Evolutionary conservation across 2,329 filamentous ascomycete genomes (phyloP), one percentile per base, ranked within the genome.

Genomic region (Thermomyces lanuginosus): DNA sequence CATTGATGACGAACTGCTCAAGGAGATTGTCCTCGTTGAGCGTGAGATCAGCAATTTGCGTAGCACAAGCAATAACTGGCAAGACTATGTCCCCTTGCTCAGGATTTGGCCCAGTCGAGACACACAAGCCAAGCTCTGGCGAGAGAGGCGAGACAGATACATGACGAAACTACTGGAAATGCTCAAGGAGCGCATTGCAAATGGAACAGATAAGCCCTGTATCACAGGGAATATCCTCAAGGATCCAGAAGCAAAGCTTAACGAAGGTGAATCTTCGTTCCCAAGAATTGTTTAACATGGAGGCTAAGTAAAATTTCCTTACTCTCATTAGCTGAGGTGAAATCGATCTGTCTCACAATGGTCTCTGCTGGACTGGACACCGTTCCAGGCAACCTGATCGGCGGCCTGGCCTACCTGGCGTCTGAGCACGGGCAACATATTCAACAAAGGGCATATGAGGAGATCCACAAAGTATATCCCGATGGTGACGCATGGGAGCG

Each of bases 351-450:
- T 45, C 53, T 89, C 13, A 82, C 77, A 13, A 83, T 86, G 69
- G 75, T 86, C 0, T 78, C 74, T 1, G 80, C 77, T 0, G 80
- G 80, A 10, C 66, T 86, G 9, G 80, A 89, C 45, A 89, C 80
- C 0, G 74, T 89, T 1, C 76, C 80, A 0, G 76, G 72, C 7
- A 84, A 83, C 35, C 54, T 86, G 6, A 74, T 82, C 41, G 81
- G 82, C 75, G 73, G 74, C 8, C 69, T 86, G 22, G 80, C 76
- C 2, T 80, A 78, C 39, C 64, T 89, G 2, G 67, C 75, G n/a
- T 72, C 69, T 0, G 51, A 63, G 0, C 58, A 72, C 7, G 77
- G 79, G 8, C 74, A 78, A 38, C 59, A 63, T 2, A 75, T 84
- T 33, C 80, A 89, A 49, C 53, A 64, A 29, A 70, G 65, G 18